Base-by-base conservation (phyloP, 257 asterid genomes). In the Capsicum baccatum region DNA sequence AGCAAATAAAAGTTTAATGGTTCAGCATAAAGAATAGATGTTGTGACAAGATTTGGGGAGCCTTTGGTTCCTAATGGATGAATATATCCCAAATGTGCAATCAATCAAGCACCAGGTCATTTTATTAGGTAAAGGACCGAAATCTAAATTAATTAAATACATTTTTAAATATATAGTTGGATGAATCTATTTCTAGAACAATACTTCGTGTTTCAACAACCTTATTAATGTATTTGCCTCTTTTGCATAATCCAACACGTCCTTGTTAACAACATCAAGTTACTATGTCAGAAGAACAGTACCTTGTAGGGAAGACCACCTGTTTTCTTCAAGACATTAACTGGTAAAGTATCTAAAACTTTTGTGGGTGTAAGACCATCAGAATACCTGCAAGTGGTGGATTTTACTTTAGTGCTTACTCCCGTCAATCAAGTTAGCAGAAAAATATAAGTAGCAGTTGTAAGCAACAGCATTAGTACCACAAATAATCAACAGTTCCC, bases 401-500 rank as follows among this genome's bases (percentile, higher is more conserved):
- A 33, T 26, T 76, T 26, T 54, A 52, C 19, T 50, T 76, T 76
- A 76, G 64, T 54, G 26, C 64, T 50, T 26, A 17, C 35, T 19
- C 58, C 59, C 1, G 9, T 60, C 67, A 48, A 35, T 17, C 26
- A 73, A n/a, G 73, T 21, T n/a, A 67, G 56, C 54, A 66, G 52
- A 64, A 54, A 62, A 64, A 37, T 35, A 37, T 6, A 21, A 19
- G 37, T 5, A 35, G n/a, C 83, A 74, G 74, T 16, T 47, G 19
- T 19, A 83, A 26, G 48, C 42, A 52, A 47, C 17, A 68, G 21
- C 39, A 44, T 44, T 69, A 56, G 59, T 81, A 84, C 91, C 91
- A 89, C 85, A 89, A 85, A 89, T 89, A 89, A 66, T 89, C 91
- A 64, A 89, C 91, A 48, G 91, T 89, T 74, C 88, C 89, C 70